Evolutionary conservation across 305 asterid genomes (phyloP).

Genomic region (Fraxinus xanthoxyloides): DNA sequence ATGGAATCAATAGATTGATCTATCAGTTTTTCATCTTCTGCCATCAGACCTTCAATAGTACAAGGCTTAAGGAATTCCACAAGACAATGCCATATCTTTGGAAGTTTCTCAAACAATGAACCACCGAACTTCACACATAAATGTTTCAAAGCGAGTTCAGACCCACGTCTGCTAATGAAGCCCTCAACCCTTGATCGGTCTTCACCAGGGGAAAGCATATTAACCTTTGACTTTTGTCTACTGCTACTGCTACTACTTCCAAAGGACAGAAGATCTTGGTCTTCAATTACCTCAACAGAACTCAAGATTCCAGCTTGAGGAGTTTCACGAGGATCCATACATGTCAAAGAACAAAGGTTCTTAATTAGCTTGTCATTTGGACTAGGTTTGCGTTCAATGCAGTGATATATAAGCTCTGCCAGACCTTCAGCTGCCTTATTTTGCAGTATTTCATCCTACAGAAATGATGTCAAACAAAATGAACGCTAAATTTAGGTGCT

Average conservation of each 20-base stretch:
- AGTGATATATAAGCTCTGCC: conserved; percentile 84
- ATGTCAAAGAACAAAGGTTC: conserved; percentile 74
- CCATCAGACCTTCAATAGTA: conserved; percentile 50
- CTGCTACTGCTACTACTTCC: conserved; percentile 54
- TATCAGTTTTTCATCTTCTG: conserved; percentile 65
- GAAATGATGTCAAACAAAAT: conserved; percentile 29
- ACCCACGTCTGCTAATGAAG: conserved; percentile 87
- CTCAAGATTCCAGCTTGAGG: conserved; percentile 85
- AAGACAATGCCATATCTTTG: conserved; percentile 94
- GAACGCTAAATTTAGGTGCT: conserved; percentile 26
- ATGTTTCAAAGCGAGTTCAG: conserved; percentile 89
- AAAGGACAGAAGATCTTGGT: conserved; percentile 75
- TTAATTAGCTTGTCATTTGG: conserved; percentile 93
- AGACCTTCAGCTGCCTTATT: conserved; percentile 89
- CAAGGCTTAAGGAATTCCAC: conserved; percentile 89
- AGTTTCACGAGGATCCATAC: conserved; percentile 96
- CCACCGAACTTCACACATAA: conserved; percentile 82
- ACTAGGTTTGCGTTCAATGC: conserved; percentile 86
- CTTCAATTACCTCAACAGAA: conserved; percentile 87
- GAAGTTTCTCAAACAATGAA: conserved; percentile 81
- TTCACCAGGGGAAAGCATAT: conserved; percentile 73
- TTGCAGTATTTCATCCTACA: conserved; percentile 95
- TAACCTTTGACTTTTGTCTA: conserved; percentile 66
- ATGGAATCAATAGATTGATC: conserved; percentile 59
- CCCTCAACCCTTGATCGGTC: conserved; percentile 91